phyloP scores from a whole-genome alignment of 495 filamentous ascomycete genomes.

The Paragyromitra xinjiangensis region DNA sequence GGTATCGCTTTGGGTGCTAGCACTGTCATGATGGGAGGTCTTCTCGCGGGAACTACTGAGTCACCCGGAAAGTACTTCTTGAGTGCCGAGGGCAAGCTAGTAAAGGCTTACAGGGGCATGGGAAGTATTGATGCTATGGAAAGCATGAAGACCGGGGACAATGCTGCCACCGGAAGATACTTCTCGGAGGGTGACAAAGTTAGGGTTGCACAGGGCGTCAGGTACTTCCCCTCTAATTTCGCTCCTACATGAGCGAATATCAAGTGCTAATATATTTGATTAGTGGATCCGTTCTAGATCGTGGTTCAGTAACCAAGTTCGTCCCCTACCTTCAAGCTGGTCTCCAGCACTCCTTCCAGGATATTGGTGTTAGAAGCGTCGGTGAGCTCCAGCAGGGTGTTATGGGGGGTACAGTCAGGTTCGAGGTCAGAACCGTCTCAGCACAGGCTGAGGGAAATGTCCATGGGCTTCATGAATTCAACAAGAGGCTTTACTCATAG shows the following conservation, averaged over 20 bases:
- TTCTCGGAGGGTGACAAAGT: slow-evolving; percentile 96
- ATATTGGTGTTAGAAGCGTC: slow-evolving; percentile 85
- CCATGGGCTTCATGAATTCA: slow-evolving; percentile 94
- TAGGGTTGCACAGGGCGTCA: slow-evolving; percentile 96
- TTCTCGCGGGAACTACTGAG: slow-evolving; percentile 96
- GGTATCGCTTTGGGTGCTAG: slow-evolving; percentile 92
- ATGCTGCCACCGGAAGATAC: slow-evolving; percentile 96
- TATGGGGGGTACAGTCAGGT: slow-evolving; percentile 78
- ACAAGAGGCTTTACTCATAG: slow-evolving; percentile 98
- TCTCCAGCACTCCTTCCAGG: slow-evolving; percentile 95
- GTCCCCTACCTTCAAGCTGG: slow-evolving; percentile 94
- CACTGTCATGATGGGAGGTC: slow-evolving; percentile 99
- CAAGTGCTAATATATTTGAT: slow-evolving; percentile 52
- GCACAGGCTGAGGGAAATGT: slow-evolving; percentile 95
- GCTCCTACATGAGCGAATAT: background rate
- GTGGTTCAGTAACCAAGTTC: slow-evolving; percentile 88
- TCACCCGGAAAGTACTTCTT: slow-evolving; percentile 97
- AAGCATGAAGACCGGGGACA: slow-evolving; percentile 93
- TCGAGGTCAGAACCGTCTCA: slow-evolving; percentile 92
- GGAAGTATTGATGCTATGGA: slow-evolving; percentile 99
- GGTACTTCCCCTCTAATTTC: slow-evolving; percentile 58
- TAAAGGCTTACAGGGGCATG: slow-evolving; percentile 99
- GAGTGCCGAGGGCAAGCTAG: slow-evolving; percentile 90
- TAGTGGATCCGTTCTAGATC: slow-evolving; percentile 71
- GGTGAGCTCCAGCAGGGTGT: slow-evolving; percentile 78